phyloP scores from a whole-genome alignment of 495 filamentous ascomycete genomes.

The Apiosordaria backusii region DNA sequence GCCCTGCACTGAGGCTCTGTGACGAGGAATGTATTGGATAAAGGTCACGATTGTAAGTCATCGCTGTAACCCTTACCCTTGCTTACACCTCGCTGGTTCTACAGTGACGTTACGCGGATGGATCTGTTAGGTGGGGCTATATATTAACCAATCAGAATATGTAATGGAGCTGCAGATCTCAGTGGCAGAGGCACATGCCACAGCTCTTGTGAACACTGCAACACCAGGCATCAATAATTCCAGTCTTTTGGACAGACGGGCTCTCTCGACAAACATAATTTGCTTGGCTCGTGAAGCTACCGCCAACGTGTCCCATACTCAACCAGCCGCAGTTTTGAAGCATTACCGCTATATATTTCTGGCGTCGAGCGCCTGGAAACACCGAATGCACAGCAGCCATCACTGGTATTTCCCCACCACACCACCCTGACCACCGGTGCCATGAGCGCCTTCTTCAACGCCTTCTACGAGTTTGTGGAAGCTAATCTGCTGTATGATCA shows the following conservation, averaged over 20 bases:
- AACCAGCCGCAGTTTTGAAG: too few relatives aligned
- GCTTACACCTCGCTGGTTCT: too few relatives aligned
- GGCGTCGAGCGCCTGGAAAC: neutral
- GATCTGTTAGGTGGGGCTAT: neutral
- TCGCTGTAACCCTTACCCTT: too few relatives aligned
- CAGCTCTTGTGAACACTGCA: neutral
- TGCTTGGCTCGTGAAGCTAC: neutral
- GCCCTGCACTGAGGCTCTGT: too few relatives aligned
- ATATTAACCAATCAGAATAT: neutral
- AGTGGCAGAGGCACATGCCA: conserved; percentile 5
- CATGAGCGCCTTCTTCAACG: neutral
- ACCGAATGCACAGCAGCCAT: neutral
- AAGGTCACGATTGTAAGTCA: too few relatives aligned
- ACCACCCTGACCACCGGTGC: too few relatives aligned
- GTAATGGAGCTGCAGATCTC: conserved; percentile 4
- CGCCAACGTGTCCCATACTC: neutral
- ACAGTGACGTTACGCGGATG: conserved; percentile 1
- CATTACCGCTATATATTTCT: neutral
- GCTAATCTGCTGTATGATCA: neutral
- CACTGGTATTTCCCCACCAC: neutral
- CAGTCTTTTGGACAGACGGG: neutral
- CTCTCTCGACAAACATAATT: neutral
- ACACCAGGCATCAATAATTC: conserved; percentile 2
- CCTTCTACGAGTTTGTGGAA: neutral
- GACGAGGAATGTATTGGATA: too few relatives aligned